Base-by-base conservation (phyloP, 345 rosid species). In the Toxicodendron radicans region DNA sequence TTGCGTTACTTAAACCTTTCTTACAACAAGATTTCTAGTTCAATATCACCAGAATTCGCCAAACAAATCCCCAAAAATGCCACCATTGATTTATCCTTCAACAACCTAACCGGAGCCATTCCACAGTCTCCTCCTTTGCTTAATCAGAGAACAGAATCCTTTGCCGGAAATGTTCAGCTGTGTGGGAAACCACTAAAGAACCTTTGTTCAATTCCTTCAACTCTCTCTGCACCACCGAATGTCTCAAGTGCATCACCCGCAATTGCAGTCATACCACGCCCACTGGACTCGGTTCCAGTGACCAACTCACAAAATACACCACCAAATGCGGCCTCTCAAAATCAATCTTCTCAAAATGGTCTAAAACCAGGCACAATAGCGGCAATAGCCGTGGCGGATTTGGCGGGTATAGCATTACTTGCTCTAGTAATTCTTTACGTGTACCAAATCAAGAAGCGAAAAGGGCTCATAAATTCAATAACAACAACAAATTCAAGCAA, bases 101-200 rank as follows among this genome's bases (percentile, higher is more conserved):
- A 95, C 83, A 92, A 91, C 70, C 82, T 95, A 13, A 92, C 94
- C 17, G 99, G 97, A 23, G 80, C 91, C 59, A 90, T 95, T 46
- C 99, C 99, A 3, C 79, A 64, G 59, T 78, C 95, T 14, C 73
- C 33, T n/a, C 59, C 89, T 65, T 61, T 88, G 85, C 80, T 80
- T 3, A 86, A 88, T 75, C 97, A 88, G 80, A 92, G 86, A 77
- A 68, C 71, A 0, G 89, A 78, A 61, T 83, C 87, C 21, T 90
- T 88, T 53, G 76, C 80, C 1, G 97, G 97, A 33, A 95, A 95
- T 11, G 27, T 62, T 4, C 89, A 85, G 63, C 79, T 95, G 13
- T 95, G 99, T 65, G 99, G 99, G 60, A 90, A 87, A 78, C 99
- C 99, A 18, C 49, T 95, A 63, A 86, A 85, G 85, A 90, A 68